Conservation (phyloP, 306 rosid genomes). For the Glycine tomentella region DNA sequence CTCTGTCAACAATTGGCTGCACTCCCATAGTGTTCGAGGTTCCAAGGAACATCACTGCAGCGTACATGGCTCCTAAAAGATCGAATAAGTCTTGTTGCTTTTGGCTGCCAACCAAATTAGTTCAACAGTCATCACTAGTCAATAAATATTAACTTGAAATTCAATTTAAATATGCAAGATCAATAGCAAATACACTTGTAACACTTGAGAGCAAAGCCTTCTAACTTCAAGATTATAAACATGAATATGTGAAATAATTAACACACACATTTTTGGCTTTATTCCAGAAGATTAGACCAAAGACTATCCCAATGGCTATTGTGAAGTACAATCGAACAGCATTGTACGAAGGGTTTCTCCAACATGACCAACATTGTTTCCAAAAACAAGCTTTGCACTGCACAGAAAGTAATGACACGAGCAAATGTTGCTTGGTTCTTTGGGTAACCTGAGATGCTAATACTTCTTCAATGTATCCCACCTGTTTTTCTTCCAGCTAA, state of each 20-base stretch:
- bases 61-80: conserved; percentile 72
- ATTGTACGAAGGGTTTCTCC: conserved; percentile 69
- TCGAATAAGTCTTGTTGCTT: conserved; percentile 55
- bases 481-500: conserved; percentile 72
- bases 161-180: too few relatives aligned
- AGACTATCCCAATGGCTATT: conserved; percentile 49
- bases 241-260: too few relatives aligned
- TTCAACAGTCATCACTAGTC: too few relatives aligned
- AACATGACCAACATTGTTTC: conserved; percentile 72
- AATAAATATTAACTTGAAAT: too few relatives aligned
- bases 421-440: conserved; percentile 68
- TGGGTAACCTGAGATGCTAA: conserved; percentile 64
- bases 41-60: conserved; percentile 54
- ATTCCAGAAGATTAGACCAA: conserved; percentile 68
- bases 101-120: conserved; percentile 41
- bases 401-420: conserved; percentile 54
- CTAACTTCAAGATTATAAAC: conserved; percentile 1
- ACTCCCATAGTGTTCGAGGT: conserved; percentile 48
- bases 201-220: too few relatives aligned
- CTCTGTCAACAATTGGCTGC: conserved; percentile 64
- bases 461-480: conserved; percentile 62
- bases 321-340: conserved; percentile 64
- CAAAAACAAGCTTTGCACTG: conserved; percentile 69
- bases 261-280: conserved; percentile 61
- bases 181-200: too few relatives aligned